Percentiles rank a stretch among this genome's conserved stretches.
Conservation (phyloP, 2,329 filamentous ascomycete species). For the Trichoderma afroharzianum region DNA sequence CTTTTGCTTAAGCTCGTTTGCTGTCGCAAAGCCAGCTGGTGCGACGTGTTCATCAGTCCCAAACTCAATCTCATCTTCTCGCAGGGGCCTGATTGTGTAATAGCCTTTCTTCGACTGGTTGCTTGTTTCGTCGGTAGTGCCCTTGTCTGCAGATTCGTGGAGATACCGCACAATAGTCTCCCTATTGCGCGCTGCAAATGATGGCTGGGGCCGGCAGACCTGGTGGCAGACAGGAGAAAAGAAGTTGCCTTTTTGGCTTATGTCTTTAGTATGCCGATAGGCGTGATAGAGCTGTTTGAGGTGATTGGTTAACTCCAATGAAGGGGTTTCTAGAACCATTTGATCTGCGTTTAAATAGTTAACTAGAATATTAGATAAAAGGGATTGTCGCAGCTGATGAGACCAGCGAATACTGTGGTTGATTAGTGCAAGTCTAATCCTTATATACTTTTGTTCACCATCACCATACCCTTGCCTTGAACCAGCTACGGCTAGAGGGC, state of each 20-base stretch:
- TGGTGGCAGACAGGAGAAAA: not conserved
- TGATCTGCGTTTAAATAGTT: not conserved
- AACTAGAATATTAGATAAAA: not conserved
- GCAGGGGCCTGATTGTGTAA: not conserved
- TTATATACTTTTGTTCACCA: not conserved
- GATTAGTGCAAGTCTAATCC: not conserved
- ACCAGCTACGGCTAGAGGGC: not conserved
- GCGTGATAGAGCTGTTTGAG: not conserved
- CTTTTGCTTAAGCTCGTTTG: not conserved
- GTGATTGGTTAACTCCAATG: not conserved
- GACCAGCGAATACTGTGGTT: too few relatives aligned
- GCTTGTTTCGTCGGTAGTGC: not conserved
- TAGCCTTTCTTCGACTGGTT: not conserved
- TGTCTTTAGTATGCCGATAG: not conserved
- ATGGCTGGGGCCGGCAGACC: not conserved
- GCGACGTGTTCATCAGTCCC: not conserved
- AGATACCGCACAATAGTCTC: not conserved
- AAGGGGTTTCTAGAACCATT: not conserved
- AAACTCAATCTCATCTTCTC: not conserved
- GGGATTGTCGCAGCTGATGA: not conserved
- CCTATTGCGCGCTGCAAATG: not conserved
- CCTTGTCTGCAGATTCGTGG: not conserved
- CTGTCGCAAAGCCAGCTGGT: not conserved
- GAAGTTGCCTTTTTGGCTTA: not conserved
- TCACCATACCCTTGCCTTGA: not conserved